These are phyloP conservation scores for Cucumis cinereus DNA, from an alignment of 306 rosid genomes.

Conservation along the genomic window DNA sequence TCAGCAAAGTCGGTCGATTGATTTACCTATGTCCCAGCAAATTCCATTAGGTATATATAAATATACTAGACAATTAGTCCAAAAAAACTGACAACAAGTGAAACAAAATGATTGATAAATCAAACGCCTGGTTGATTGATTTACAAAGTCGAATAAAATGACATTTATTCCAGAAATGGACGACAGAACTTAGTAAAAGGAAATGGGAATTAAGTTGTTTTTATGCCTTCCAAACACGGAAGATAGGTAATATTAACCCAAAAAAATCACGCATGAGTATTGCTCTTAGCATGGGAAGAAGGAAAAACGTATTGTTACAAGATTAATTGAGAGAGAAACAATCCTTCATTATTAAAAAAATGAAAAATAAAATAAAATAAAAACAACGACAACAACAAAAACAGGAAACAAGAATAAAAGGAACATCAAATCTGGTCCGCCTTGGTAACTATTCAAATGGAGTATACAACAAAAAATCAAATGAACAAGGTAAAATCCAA, in stretches of 20 bases:
- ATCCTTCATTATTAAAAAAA: neutral
- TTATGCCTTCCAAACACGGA: neutral
- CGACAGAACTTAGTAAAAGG: neutral
- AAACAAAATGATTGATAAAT: neutral
- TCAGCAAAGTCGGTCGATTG: conserved; percentile 52
- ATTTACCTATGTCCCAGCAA: conserved; percentile 26
- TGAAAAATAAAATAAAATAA: neutral
- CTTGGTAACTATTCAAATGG: neutral
- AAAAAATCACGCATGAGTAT: neutral
- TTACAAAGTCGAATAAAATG: neutral
- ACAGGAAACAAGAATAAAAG: neutral
- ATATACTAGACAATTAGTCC: neutral
- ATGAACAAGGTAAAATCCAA: neutral
- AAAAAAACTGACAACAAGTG: neutral
- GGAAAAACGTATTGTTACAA: neutral
- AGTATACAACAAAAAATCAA: neutral
- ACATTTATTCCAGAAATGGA: neutral
- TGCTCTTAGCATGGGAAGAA: neutral
- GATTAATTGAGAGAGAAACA: neutral
- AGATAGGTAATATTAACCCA: neutral
- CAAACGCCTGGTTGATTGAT: neutral
- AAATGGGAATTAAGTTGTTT: neutral
- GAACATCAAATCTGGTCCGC: neutral
- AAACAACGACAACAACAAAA: neutral
- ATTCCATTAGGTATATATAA: neutral